phyloP scores from a whole-genome alignment of 371 early-diverging fungal species.

The Rhizopus arrhizus region DNA sequence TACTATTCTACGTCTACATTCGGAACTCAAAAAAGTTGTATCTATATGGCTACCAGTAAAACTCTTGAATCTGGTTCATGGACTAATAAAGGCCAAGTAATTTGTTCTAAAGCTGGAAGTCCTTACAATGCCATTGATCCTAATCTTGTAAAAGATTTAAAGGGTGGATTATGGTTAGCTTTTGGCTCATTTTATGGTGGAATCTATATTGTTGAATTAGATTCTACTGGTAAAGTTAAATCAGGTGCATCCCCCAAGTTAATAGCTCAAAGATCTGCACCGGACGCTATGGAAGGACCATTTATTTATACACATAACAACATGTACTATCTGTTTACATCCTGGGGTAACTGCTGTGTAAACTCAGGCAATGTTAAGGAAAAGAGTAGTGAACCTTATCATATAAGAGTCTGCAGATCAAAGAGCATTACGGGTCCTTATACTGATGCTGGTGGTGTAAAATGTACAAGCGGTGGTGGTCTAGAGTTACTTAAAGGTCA shows the following conservation, averaged over 20 bases:
- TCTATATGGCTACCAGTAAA: neutral
- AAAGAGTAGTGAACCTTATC: neutral
- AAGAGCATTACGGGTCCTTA: neutral
- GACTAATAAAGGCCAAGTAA: neutral
- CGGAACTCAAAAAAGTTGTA: neutral
- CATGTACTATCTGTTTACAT: neutral
- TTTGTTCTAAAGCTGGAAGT: neutral
- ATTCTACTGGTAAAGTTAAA: neutral
- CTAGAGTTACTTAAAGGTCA: neutral
- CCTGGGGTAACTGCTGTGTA: slow-evolving; percentile 2
- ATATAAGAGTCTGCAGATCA: neutral
- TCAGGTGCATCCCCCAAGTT: neutral
- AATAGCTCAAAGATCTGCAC: neutral
- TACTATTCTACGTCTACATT: slow-evolving; percentile 1
- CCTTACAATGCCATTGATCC: neutral
- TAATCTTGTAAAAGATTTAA: neutral
- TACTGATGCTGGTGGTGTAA: neutral
- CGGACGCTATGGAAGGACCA: neutral
- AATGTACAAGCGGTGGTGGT: neutral
- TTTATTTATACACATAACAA: neutral
- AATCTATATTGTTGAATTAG: neutral
- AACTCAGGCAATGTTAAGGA: neutral
- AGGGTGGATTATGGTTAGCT: neutral
- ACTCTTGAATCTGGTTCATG: neutral
- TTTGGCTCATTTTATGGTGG: slow-evolving; percentile 1